phyloP scores from a whole-genome alignment of 768 basidiomycete species.

The Lenzites betulinus region DNA sequence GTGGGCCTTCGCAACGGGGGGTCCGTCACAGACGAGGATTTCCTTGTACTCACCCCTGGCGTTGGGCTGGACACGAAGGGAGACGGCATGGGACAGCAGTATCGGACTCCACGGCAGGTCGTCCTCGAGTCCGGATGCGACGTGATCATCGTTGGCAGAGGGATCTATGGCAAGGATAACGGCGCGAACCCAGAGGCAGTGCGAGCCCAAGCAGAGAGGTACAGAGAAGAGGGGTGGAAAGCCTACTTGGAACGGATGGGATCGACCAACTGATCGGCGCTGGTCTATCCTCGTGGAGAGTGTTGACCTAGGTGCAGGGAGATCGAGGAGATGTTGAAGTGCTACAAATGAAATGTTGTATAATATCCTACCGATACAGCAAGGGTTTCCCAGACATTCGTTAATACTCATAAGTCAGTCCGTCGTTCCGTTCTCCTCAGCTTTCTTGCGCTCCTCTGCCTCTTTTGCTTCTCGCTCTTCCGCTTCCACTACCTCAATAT shows the following conservation, averaged over 20 bases:
- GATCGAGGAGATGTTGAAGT: neutral
- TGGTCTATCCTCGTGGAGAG: too few species aligned
- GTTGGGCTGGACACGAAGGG: constrained; percentile 69
- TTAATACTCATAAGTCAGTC: neutral
- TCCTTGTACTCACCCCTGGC: constrained; percentile 89
- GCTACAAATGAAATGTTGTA: constrained; percentile 8
- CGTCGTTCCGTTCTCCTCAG: constrained; percentile 19
- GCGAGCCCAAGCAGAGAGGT: constrained; percentile 76
- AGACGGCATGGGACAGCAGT: constrained; percentile 93
- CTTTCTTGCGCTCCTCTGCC: constrained; percentile 35
- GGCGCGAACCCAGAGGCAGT: constrained; percentile 50
- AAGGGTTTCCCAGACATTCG: neutral
- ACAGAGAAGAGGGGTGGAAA: constrained; percentile 85
- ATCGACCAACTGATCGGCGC: neutral
- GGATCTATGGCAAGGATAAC: constrained; percentile 75
- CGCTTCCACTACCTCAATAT: constrained; percentile 92
- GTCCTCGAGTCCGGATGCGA: constrained; percentile 84
- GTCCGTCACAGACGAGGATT: constrained; percentile 61
- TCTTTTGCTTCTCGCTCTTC: constrained; percentile 81
- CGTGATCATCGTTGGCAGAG: constrained; percentile 96
- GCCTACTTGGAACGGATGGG: constrained; percentile 56
- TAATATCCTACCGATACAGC: constrained; percentile 16
- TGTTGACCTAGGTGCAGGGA: neutral
- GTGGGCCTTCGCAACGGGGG: constrained; percentile 43
- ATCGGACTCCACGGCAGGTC: constrained; percentile 86